Base-by-base conservation (phyloP, 768 basidiomycete species). In the Boletus rex-veris region DNA sequence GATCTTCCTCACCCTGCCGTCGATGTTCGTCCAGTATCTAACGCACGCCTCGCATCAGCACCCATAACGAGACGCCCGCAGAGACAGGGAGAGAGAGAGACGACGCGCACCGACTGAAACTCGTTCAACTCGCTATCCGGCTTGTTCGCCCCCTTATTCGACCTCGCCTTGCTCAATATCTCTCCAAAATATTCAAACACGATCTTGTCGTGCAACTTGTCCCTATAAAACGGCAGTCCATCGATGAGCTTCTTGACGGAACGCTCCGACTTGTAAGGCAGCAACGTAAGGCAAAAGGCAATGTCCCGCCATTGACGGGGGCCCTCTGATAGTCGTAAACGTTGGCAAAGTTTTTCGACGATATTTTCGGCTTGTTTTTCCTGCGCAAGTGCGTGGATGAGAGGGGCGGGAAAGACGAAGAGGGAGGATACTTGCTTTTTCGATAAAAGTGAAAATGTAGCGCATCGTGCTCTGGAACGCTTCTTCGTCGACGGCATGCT, bases 301-400 rank as follows among this genome's bases (percentile, higher is more conserved):
- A 99, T 93, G 64, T 99, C 96, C 21, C 93, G 83, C 97, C 97
- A 99, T 67, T 98, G 97, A 6, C 96, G 82, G 15, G 91, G 82
- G 30, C 95, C 92, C 39, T 90, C 88, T 1, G 89, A 84, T 4
- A 92, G 76, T 21, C 89, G 81, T 85, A 98, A 98, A 8, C 96
- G 84, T 64, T 97, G 93, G 64, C 97, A 99, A 3, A 99, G 84
- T 68, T 98, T 99, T 64, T 99, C 96, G 50, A 98, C 91, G 57
- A 99, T 92, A 64, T 81, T 88, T 72, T 98, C 96, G 0, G 96
- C 95, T 82, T 97, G 96, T 73, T 96, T 98, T 73, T 98, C 94
- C 93, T 96, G 63, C 7, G 14, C 28, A 37, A 30, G 36, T 52
- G n/a, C 33, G 28, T 56, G 41, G 19, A 14, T 5, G 18, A 26